A percentile compares a stretch with the other conserved stretches of the same genome.
Conservation (phyloP, 495 filamentous ascomycete genomes). For the Achaetomiella virescens region DNA sequence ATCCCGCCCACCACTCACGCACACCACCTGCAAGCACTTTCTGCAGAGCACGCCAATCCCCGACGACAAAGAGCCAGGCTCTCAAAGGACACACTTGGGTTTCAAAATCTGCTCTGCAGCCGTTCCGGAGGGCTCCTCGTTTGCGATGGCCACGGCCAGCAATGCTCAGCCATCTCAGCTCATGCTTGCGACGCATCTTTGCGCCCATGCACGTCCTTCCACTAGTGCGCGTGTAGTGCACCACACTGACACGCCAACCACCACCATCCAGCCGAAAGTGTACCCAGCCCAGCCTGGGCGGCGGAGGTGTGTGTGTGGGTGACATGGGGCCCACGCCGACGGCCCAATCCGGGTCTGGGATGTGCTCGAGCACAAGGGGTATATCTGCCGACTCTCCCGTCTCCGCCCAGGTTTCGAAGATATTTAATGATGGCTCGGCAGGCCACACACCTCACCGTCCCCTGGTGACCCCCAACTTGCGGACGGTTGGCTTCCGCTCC, state of each 20-base stretch:
- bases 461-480: conserved; percentile 16
- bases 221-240: conserved; percentile 2
- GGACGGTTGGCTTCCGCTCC: neutral
- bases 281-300: neutral
- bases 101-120: conserved; percentile 3
- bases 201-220: conserved; percentile 4
- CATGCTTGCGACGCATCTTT: neutral
- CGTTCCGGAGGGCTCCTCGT: neutral
- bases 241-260: conserved; percentile 3
- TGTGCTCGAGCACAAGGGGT: conserved; percentile 20
- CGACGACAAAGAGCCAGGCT: neutral
- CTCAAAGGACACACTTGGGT: conserved; percentile 3
- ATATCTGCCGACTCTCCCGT: conserved; percentile 23
- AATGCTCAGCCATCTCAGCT: neutral
- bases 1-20: neutral
- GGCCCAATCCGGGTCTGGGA: neutral
- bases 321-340: neutral
- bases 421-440: conserved; percentile 15
- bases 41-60: conserved; percentile 2
- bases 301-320: conserved; percentile 6
- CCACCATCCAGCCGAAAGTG: neutral
- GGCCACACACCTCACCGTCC: conserved; percentile 13
- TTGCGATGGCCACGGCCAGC: conserved; percentile 1
- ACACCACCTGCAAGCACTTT: conserved; percentile 14
- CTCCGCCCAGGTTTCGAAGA: conserved; percentile 1